Conservation (phyloP, 1,284 basidiomycete species). For the Anthracocystis setariae region DNA sequence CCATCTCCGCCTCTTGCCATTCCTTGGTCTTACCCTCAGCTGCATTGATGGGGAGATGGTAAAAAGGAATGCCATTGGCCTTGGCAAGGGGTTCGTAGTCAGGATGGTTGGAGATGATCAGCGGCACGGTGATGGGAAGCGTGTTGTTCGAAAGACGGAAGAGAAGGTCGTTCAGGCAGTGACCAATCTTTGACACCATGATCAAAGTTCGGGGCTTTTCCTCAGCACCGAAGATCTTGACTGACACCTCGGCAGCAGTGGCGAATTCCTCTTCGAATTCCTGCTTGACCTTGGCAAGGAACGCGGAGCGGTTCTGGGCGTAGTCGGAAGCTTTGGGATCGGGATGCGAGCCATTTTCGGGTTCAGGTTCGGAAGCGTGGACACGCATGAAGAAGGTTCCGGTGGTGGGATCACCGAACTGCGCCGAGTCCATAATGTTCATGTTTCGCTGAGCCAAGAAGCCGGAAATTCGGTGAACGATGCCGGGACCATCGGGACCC, state of each 20-base stretch:
- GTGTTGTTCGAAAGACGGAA: conserved; percentile 59
- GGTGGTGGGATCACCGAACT: conserved; percentile 62
- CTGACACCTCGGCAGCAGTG: conserved; percentile 40
- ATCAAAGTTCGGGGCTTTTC: conserved; percentile 62
- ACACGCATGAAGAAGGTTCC: conserved; percentile 66
- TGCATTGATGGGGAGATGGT: conserved; percentile 63
- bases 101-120: conserved; percentile 66
- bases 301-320: conserved; percentile 32
- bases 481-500: conserved; percentile 63
- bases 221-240: conserved; percentile 58
- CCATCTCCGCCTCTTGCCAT: conserved; percentile 64
- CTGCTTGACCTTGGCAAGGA: conserved; percentile 35
- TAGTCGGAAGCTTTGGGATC: conserved; percentile 33
- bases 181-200: conserved; percentile 66
- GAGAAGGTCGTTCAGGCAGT: conserved; percentile 66
- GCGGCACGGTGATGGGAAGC: conserved; percentile 56
- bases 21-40: conserved; percentile 63
- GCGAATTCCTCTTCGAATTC: conserved; percentile 60
- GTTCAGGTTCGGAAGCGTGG: conserved; percentile 52
- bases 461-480: conserved; percentile 60
- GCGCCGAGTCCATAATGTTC: conserved; percentile 66
- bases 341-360: conserved; percentile 31
- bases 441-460: conserved; percentile 57
- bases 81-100: conserved; percentile 58
- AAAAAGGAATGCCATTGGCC: conserved; percentile 65